These are phyloP conservation scores for Bretschneidera sinensis DNA, from an alignment of 345 rosid genomes.

Conservation along the genomic window DNA sequence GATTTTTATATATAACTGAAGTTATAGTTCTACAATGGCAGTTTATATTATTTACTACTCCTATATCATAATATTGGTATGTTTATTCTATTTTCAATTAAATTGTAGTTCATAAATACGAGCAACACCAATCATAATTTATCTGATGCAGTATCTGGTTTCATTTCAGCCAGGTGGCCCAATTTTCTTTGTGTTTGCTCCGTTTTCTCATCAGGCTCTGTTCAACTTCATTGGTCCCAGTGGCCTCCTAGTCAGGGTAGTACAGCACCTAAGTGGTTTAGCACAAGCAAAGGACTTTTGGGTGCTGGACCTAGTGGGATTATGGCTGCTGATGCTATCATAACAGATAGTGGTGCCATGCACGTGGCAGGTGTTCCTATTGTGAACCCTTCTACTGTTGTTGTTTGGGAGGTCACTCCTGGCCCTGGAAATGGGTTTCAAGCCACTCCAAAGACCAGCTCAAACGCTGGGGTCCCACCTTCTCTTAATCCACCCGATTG, in stretches of 20 bases:
- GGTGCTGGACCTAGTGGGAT: slow-evolving; percentile 99
- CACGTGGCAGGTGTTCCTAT: slow-evolving; percentile 99
- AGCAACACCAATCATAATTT: not conserved
- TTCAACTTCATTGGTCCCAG: slow-evolving; percentile 97
- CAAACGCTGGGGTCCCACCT: slow-evolving; percentile 71
- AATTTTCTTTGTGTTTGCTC: slow-evolving; percentile 96
- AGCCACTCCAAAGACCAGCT: slow-evolving; percentile 56
- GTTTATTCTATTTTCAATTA: not conserved
- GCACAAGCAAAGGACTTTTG: slow-evolving; percentile 93
- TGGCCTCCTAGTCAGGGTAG: slow-evolving; percentile 84
- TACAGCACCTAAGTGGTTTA: slow-evolving; percentile 76
- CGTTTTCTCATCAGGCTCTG: slow-evolving; percentile 95
- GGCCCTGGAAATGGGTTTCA: slow-evolving; percentile 94
- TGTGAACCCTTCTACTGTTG: slow-evolving; percentile 97
- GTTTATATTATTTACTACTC: too few species aligned
- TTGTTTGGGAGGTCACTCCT: slow-evolving; percentile 99
- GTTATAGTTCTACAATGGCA: too few species aligned
- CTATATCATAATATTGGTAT: not conserved
- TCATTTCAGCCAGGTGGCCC: slow-evolving; percentile 95
- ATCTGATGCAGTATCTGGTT: slow-evolving; percentile 10
- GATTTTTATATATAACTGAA: too few species aligned
- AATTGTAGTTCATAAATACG: too few species aligned
- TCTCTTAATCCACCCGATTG: slow-evolving; percentile 83
- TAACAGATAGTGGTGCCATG: slow-evolving; percentile 96
- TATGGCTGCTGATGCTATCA: slow-evolving; percentile 99